Percentiles rank a stretch among this genome's conserved stretches.
Conservation (phyloP, 179 eudicot genomes). For the Actinidia polygama region DNA sequence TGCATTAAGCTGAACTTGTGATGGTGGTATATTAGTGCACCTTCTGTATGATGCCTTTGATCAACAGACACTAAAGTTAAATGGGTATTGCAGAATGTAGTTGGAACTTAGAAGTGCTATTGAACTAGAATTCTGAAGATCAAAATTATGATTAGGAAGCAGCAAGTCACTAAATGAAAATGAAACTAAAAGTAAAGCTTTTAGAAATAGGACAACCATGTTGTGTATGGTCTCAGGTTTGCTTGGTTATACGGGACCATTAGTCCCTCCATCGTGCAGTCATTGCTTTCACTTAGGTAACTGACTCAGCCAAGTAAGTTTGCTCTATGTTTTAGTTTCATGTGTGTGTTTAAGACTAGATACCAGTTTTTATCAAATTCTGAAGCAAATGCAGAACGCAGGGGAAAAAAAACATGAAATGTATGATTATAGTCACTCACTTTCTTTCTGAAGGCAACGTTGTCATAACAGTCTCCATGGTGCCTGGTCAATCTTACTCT, state of each 20-base stretch:
- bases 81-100: background rate
- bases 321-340: background rate
- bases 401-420: background rate
- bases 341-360: background rate
- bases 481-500: background rate
- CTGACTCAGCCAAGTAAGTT: background rate
- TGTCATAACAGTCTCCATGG: background rate
- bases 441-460: background rate
- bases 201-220: no score
- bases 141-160: background rate
- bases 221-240: background rate
- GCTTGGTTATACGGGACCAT: background rate
- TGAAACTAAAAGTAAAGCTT: background rate
- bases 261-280: background rate
- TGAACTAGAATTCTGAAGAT: background rate
- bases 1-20: no score
- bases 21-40: background rate
- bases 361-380: background rate
- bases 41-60: background rate
- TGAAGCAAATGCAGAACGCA: background rate
- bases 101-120: background rate
- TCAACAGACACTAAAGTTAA: background rate
- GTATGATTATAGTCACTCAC: background rate
- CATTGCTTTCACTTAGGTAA: background rate
- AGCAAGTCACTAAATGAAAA: background rate